Conservation (phyloP, 768 basidiomycete species). For the Russula griseocarnosa region DNA sequence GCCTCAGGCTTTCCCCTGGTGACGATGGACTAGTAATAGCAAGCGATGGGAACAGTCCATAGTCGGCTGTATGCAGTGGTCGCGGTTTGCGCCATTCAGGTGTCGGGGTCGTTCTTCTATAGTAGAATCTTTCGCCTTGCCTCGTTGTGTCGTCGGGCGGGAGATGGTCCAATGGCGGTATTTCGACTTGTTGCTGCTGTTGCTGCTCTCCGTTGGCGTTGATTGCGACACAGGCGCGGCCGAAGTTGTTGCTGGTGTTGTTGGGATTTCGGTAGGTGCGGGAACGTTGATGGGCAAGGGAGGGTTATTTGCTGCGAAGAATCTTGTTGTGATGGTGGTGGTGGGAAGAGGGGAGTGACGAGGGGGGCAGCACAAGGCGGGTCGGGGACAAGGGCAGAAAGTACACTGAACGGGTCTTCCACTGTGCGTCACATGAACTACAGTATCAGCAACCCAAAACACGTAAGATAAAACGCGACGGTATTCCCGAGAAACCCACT, state of each 20-base stretch:
- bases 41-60: constrained; percentile 56
- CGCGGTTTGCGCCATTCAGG: constrained; percentile 48
- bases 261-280: constrained; percentile 33
- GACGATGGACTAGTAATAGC: constrained; percentile 27
- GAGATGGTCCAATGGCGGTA: constrained; percentile 60
- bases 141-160: constrained; percentile 46
- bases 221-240: constrained; percentile 8
- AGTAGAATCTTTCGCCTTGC: constrained; percentile 52
- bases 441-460: constrained; percentile 1
- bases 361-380: constrained; percentile 51
- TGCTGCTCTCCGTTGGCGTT: neutral
- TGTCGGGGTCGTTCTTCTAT: constrained; percentile 40
- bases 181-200: constrained; percentile 30
- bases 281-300: constrained; percentile 33
- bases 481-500: constrained; percentile 44
- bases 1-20: constrained; percentile 25
- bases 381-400: constrained; percentile 61
- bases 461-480: constrained; percentile 13
- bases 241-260: constrained; percentile 4
- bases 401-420: constrained; percentile 72
- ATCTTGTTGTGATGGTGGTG: constrained; percentile 31
- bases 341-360: constrained; percentile 52
- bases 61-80: constrained; percentile 54
- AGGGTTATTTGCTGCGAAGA: constrained; percentile 29
- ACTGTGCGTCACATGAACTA: constrained; percentile 40